Evolutionary conservation across 371 early-diverging fungal genomes (phyloP), one percentile per base, ranked within the genome.

Genomic region (Haplosporangium sp.): DNA sequence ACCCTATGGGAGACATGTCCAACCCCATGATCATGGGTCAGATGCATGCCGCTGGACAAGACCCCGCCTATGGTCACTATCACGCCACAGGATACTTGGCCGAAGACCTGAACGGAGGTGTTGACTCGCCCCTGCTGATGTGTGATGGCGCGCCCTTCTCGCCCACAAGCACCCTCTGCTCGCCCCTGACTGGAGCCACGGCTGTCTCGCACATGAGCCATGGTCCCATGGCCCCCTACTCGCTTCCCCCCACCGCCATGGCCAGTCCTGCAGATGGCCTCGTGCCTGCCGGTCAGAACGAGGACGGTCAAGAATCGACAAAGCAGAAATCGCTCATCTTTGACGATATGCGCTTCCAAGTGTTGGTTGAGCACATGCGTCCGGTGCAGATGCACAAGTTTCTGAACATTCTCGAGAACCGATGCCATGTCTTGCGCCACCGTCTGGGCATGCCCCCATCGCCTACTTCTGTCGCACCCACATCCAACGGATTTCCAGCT

Each of bases 281-380:
- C 46, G 14, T 36, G 36, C 16, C 20, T 5, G 16, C 46, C 23
- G 23, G 36, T 53, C 46, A 59, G n/a, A 16, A 45, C 36, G 68
- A 64, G 48, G 55, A 60, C 6, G 14, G 45, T 6, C 64, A 61
- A 29, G 66, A 59, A 38, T 43, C 41, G n/a, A 23, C 59, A 8
- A 43, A 59, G 18, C 59, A 58, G 50, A 76, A 76, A 58, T 76
- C 77, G 20, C 59, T 67, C 13, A 76, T 71, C 47, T 76, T 70
- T 76, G 77, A 76, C 53, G 77, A 76, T 20, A 64, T 67, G 71
- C 77, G 77, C 8, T 76, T 76, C 67, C 77, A 71, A 20, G 71
- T 71, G 51, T 43, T 76, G 60, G 77, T 76, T 7, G 77, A 76
- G 60, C 67, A 71, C 48, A 76, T 76, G 77, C 71, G 68, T 7